Evolutionary conservation across 1,284 basidiomycete genomes (phyloP).

Genomic region (Pseudozyma flocculosa): DNA sequence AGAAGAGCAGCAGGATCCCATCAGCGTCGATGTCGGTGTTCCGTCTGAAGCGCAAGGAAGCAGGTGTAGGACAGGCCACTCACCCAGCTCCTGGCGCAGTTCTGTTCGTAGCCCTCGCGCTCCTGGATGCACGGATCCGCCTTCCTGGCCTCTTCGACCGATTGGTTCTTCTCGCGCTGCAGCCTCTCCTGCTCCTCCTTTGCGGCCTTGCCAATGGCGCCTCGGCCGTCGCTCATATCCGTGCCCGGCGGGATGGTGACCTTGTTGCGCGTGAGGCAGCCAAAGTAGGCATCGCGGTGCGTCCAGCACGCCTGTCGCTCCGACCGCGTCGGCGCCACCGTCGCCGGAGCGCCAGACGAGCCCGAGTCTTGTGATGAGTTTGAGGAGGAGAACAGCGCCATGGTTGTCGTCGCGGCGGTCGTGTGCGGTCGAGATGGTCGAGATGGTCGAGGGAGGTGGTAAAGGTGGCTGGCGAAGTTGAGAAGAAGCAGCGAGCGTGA

Average conservation of each 20-base stretch:
- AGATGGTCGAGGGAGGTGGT: too few relatives aligned
- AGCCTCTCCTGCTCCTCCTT: constrained; percentile 33
- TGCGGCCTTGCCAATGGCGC: constrained; percentile 35
- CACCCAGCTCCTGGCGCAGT: constrained; percentile 56
- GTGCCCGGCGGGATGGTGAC: constrained; percentile 53
- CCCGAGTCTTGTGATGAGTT: too few relatives aligned
- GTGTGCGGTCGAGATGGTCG: too few relatives aligned
- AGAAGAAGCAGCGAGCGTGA: too few relatives aligned
- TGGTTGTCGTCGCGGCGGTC: too few relatives aligned
- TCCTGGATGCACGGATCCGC: constrained; percentile 47
- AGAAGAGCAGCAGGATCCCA: too few relatives aligned
- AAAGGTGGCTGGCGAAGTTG: too few relatives aligned
- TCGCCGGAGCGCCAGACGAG: too few relatives aligned
- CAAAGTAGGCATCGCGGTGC: constrained; percentile 51
- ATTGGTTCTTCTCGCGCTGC: constrained; percentile 20
- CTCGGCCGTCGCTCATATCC: constrained; percentile 50
- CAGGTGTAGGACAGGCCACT: too few relatives aligned
- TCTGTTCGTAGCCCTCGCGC: constrained; percentile 45
- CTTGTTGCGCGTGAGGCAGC: constrained; percentile 41
- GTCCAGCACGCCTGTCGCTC: constrained; percentile 53
- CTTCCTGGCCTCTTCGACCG: constrained; percentile 22
- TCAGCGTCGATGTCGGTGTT: too few relatives aligned
- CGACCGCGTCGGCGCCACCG: constrained; percentile 35
- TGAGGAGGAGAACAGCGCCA: too few relatives aligned
- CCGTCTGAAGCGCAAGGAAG: too few relatives aligned